Percentiles rank a stretch among this genome's conserved stretches.
These are phyloP conservation scores for Chondrostereum purpureum DNA, from an alignment of 1,284 basidiomycete species.

Conservation along the genomic window DNA sequence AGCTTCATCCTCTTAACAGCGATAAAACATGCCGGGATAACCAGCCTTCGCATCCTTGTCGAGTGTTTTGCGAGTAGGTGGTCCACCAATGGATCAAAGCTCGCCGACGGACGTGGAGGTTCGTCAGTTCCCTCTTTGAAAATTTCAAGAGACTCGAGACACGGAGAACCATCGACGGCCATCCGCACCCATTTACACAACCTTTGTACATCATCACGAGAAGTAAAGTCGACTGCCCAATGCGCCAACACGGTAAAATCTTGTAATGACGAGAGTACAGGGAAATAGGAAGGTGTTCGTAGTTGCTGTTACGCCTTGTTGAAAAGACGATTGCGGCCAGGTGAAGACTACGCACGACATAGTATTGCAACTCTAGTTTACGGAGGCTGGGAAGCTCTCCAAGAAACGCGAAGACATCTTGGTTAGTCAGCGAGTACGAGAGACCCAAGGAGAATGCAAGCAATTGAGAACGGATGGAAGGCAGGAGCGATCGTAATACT, in stretches of 20 bases:
- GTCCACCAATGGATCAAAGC: background rate
- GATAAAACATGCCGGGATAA: background rate
- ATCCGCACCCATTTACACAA: background rate
- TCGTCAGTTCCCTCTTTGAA: background rate
- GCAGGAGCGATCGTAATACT: constrained; percentile 36
- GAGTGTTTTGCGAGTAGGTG: background rate
- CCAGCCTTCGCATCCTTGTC: background rate
- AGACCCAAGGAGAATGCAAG: constrained; percentile 37
- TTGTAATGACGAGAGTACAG: background rate
- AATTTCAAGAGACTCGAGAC: background rate
- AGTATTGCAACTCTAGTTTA: constrained; percentile 37
- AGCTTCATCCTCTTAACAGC: background rate
- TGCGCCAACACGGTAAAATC: background rate
- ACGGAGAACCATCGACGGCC: background rate
- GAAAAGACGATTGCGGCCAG: background rate
- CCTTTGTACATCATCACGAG: background rate
- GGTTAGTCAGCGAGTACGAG: constrained; percentile 47
- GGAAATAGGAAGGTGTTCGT: background rate
- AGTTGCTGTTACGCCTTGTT: constrained; percentile 1
- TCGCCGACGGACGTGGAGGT: background rate
- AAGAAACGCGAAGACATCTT: constrained; percentile 42
- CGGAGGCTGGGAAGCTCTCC: constrained; percentile 29
- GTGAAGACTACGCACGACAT: constrained; percentile 30
- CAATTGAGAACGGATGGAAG: constrained; percentile 26
- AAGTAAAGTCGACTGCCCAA: background rate